Evolutionary conservation across 2,329 filamentous ascomycete genomes (phyloP).

Genomic region (Aschersonia sp.): DNA sequence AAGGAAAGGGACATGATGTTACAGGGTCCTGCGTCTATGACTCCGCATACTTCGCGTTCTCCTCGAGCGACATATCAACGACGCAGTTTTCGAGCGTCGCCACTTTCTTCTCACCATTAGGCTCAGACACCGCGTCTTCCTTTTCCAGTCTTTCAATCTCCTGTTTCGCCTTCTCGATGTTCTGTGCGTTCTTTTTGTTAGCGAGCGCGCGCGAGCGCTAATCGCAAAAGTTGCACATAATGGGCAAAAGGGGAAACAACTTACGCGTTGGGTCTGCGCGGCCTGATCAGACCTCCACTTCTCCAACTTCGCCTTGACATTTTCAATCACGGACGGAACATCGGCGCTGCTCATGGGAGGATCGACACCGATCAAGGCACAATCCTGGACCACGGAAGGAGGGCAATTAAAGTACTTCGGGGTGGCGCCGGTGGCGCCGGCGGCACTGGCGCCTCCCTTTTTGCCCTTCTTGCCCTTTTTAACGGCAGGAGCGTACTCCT

Average conservation of each 20-base stretch:
- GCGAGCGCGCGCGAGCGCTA: not conserved
- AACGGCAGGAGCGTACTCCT: constrained; percentile 67
- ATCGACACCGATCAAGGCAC: constrained; percentile 69
- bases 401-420: constrained; percentile 63
- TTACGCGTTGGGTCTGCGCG: constrained; percentile 77
- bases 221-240: not conserved
- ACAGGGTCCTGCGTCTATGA: too few species aligned
- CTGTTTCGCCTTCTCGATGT: constrained; percentile 91
- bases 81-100: constrained; percentile 37
- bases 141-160: constrained; percentile 80
- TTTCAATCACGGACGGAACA: constrained; percentile 65
- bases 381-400: constrained; percentile 83
- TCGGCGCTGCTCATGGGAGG: constrained; percentile 78
- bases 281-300: constrained; percentile 88
- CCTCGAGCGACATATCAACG: constrained; percentile 35
- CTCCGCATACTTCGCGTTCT: constrained; percentile 28
- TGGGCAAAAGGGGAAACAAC: constrained; percentile 13
- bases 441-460: constrained; percentile 32
- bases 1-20: too few species aligned
- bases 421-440: constrained; percentile 31
- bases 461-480: constrained; percentile 86
- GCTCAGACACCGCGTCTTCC: constrained; percentile 18
- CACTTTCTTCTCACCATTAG: constrained; percentile 30
- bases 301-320: constrained; percentile 81
- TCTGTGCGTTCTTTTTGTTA: constrained; percentile 35